Percentiles rank a stretch among this genome's conserved stretches.
These are phyloP conservation scores for Wickerhamiella parazyma DNA, from an alignment of 805 yeast species.

Conservation along the genomic window DNA sequence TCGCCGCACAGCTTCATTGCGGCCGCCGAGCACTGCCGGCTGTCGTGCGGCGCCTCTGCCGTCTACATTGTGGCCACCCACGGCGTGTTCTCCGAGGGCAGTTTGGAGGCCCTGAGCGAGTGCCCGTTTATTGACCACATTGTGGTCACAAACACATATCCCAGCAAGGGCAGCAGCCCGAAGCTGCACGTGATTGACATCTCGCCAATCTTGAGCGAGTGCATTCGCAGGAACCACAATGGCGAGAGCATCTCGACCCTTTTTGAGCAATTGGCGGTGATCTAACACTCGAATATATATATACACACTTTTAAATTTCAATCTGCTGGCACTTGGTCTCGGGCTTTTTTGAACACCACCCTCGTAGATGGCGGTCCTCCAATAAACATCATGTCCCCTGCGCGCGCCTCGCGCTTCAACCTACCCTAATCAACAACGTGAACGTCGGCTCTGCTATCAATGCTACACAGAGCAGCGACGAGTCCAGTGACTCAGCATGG, in stretches of 20 bases:
- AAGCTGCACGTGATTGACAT: slow-evolving; percentile 85
- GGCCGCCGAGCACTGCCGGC: slow-evolving; percentile 93
- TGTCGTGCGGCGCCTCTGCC: slow-evolving; percentile 89
- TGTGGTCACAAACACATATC: slow-evolving; percentile 93
- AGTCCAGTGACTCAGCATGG: background rate
- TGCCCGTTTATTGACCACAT: slow-evolving; percentile 79
- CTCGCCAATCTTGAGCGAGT: slow-evolving; percentile 91
- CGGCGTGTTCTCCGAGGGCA: slow-evolving; percentile 81
- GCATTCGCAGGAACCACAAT: slow-evolving; percentile 95
- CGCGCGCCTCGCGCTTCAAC: too few relatives aligned
- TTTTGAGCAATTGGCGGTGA: slow-evolving; percentile 64
- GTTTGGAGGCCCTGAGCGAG: slow-evolving; percentile 63
- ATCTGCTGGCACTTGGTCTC: too few relatives aligned
- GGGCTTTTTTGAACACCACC: too few relatives aligned
- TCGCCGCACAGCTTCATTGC: slow-evolving; percentile 88
- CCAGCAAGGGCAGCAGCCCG: slow-evolving; percentile 52
- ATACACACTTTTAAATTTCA: background rate
- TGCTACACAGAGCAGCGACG: too few relatives aligned
- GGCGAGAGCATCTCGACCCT: slow-evolving; percentile 93
- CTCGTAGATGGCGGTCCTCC: too few relatives aligned
- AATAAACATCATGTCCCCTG: too few relatives aligned
- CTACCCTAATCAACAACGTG: too few relatives aligned
- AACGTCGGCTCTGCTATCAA: too few relatives aligned
- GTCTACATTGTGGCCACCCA: slow-evolving; percentile 92
- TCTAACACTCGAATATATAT: slow-evolving; percentile 12